Evolutionary conservation across 2,329 filamentous ascomycete species (phyloP).

Genomic region (Botrytis byssoidea): DNA sequence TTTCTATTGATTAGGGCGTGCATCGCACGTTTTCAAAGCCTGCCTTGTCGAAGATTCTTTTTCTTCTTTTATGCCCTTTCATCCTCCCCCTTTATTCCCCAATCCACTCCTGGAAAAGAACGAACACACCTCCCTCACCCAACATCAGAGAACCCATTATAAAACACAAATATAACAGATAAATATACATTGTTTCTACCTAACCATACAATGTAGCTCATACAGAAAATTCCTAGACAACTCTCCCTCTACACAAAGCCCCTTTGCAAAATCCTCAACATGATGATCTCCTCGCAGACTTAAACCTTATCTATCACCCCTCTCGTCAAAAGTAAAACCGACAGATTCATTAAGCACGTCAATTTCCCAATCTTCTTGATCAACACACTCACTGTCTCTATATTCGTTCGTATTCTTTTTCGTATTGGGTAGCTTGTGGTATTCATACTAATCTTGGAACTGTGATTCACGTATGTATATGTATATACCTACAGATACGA

Average conservation of each 20-base stretch:
- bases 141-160: not conserved
- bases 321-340: too few relatives aligned
- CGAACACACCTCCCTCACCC: not conserved
- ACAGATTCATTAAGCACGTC: too few relatives aligned
- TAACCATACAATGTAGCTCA: not conserved
- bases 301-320: not conserved
- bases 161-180: not conserved
- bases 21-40: not conserved
- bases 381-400: too few relatives aligned
- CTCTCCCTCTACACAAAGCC: too few relatives aligned
- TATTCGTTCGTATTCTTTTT: too few relatives aligned
- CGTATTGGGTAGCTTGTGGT: too few relatives aligned
- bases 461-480: too few relatives aligned
- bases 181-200: rapidly evolving
- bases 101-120: not conserved
- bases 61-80: not conserved
- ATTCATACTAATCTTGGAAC: too few relatives aligned
- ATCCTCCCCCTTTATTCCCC: not conserved
- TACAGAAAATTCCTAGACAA: too few relatives aligned
- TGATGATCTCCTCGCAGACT: not conserved
- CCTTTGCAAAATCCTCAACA: not conserved
- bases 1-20: not conserved
- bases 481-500: too few relatives aligned
- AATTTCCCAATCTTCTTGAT: not conserved
- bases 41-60: not conserved